Conservation (phyloP, 164 flowering plant species). For the Houttuynia cordata region DNA sequence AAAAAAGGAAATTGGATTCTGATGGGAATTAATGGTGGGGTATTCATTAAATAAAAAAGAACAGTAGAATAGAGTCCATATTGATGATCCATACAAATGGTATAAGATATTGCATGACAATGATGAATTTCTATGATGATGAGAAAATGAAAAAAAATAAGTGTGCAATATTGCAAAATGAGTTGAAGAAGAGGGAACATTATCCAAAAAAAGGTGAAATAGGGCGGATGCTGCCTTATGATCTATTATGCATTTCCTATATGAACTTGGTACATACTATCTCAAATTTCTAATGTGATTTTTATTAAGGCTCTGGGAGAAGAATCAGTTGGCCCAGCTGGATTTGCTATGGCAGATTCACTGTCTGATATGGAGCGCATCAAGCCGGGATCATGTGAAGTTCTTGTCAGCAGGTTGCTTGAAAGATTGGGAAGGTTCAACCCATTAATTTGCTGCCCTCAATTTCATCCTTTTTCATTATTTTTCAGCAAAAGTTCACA, state of each 20-base stretch:
- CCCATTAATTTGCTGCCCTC: not conserved
- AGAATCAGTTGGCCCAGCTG: slow-evolving; percentile 49
- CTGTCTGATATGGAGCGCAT: slow-evolving; percentile 58
- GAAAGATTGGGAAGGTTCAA: slow-evolving; percentile 68
- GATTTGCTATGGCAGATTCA: slow-evolving; percentile 38
- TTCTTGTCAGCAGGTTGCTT: slow-evolving; percentile 54
- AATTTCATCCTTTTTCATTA: not conserved
- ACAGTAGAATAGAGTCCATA: no score
- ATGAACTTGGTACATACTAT: not conserved
- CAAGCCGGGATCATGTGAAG: slow-evolving; percentile 73
- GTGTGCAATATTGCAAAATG: no score
- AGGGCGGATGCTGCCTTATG: no score
- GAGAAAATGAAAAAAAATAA: no score
- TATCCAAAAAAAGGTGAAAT: no score
- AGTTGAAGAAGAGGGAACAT: no score
- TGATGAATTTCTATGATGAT: no score
- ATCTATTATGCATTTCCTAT: not conserved
- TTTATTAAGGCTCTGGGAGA: slow-evolving; percentile 44
- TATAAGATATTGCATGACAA: no score
- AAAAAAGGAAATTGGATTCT: no score
- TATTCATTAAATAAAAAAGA: no score
- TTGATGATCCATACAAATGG: no score
- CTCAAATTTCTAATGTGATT: not conserved
- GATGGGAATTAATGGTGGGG: no score
- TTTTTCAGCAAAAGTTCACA: not conserved